Evolutionary conservation across 192 early-diverging fungal species (phyloP), one percentile per base, ranked within the genome.

Genomic region (Podila epicladia): DNA sequence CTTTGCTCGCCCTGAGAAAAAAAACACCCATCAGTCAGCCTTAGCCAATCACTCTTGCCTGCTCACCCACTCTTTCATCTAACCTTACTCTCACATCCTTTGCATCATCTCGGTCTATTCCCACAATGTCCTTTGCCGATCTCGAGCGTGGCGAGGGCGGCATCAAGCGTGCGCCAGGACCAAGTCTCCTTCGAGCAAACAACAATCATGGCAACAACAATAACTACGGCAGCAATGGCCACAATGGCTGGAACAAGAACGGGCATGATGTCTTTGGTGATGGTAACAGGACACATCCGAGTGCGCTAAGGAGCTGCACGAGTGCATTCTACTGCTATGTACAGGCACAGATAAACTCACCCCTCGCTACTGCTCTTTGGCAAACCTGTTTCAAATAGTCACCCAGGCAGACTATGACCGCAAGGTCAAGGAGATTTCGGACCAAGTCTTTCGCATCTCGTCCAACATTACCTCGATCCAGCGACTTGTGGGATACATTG

Each of bases 391-490:
- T 41, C 58, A 45, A 45, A 45, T 67, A 68, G 66, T 67, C 49
- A 55, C 32, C 28, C 49, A 53, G 37, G 49, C 65, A 22, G 71
- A 71, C 31, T 71, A 65, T 32, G 22, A 69, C 19, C 28, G 66
- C 9, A 80, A 69, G 62, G 58, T 69, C 35, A 66, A 94, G 35
- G 86, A 89, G 55, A 87, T 95, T 9, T 96, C 95, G 9, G 92
- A 95, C 63, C 88, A 93, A 72, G 87, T 98, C 45, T 97, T 97
- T 78, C 88, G 89, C 37, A 95, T 98, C 69, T 95, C 95, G 59
- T 92, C 89, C 72, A 95, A 93, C 75, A 92, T 96, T 4, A 92
- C 93, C 8, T 89, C 89, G 68, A 95, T 97, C 38, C 91, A 97
- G 45, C 89, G 92, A 20, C 86, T 95, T 1, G 92, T 97, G 12